Conservation (phyloP, 768 basidiomycete genomes). For the Chalciporus pseudorubinellus region DNA sequence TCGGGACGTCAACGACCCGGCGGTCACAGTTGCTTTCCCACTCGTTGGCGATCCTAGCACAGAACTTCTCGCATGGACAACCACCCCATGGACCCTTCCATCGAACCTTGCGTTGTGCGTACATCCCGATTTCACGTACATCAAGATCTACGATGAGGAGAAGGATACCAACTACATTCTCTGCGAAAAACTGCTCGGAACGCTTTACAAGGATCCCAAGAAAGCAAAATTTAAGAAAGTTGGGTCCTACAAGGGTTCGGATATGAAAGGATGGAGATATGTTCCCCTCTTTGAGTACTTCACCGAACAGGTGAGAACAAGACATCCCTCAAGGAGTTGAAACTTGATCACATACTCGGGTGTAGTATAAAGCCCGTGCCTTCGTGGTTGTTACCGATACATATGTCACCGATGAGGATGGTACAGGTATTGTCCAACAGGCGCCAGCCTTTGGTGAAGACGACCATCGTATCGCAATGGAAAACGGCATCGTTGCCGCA, state of each 20-base stretch:
- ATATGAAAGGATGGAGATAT: slow-evolving; percentile 97
- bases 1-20: slow-evolving; percentile 91
- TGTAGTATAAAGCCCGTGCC: slow-evolving; percentile 84
- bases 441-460: slow-evolving; percentile 98
- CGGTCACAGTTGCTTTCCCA: slow-evolving; percentile 90
- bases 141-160: slow-evolving; percentile 94
- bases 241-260: slow-evolving; percentile 81
- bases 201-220: slow-evolving; percentile 95
- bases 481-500: slow-evolving; percentile 73
- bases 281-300: slow-evolving; percentile 96
- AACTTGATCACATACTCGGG: background rate
- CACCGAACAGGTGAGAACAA: slow-evolving; percentile 71
- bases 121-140: slow-evolving; percentile 91
- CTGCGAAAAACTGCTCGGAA: slow-evolving; percentile 80
- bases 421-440: slow-evolving; percentile 98
- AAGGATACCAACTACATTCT: slow-evolving; percentile 88
- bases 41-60: slow-evolving; percentile 92
- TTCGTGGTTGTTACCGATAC: slow-evolving; percentile 88
- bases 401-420: slow-evolving; percentile 90
- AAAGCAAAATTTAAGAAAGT: slow-evolving; percentile 95
- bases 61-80: slow-evolving; percentile 94
- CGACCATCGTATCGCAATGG: slow-evolving; percentile 90
- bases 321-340: background rate
- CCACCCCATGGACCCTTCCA: slow-evolving; percentile 97
- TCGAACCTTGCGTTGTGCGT: slow-evolving; percentile 95